Base-by-base conservation (phyloP, 148 eudicot species). In the Silene latifolia region DNA sequence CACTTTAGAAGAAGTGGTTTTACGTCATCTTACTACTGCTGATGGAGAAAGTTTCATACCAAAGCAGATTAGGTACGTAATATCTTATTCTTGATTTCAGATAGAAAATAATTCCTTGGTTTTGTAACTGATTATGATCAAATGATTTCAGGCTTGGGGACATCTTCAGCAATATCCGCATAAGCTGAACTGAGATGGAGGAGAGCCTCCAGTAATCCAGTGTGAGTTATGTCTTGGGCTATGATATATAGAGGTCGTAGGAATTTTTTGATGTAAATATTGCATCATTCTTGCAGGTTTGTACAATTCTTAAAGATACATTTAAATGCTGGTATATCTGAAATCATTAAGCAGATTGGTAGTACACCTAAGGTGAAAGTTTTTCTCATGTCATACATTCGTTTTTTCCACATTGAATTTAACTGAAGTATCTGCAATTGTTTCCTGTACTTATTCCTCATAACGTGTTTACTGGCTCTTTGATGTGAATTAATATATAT, bases 21-120 rank as follows among this genome's bases (percentile, higher is more conserved):
- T 93, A 76, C 94, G 97, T 74, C 94, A 88, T 80, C 89, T 93
- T 77, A 94, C 88, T 74, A 87, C 86, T 78, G 94, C 91, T 71
- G 97, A 89, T 84, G 94, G 97, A 24, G 67, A 82, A 47, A 85
- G 89, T 72, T 89, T 91, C 48, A 88, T 93, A 72, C 86, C 89
- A 53, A 93, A 89, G 82, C 75, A 88, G 78, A 85, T 88, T 18
- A 88, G 92, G 98, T 91, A 62, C 15, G 23, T 21, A 71, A 68
- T 32, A 20, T 72, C 51, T 23, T 21, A 63, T 76, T 12, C 48
- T 35, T 2, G 21, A 65, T 59, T 25, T 29, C 32, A 10, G 54
- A 15, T 67, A 29, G 56, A 51, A 29, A 72, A 51, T 14, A 7
- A 51, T 5, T 29, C 20, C 59, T 19, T 8, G 1, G 63, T 11